Evolutionary conservation across 1,139 yeast genomes (phyloP).

Genomic region (Taphrina betulina): DNA sequence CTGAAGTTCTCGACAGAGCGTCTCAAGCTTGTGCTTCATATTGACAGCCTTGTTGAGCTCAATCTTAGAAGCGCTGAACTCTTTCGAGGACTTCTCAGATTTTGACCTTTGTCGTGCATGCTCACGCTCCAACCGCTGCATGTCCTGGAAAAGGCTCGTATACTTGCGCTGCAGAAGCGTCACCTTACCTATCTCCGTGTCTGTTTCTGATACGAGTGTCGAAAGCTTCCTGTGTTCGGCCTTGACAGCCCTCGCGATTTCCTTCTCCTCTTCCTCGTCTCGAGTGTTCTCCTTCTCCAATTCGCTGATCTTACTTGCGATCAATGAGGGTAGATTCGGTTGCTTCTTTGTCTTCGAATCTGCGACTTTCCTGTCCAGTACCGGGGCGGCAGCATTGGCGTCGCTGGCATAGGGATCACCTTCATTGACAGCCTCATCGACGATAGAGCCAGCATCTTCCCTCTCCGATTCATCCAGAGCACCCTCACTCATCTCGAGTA

Average conservation of each 20-base stretch:
- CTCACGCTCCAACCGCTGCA: conserved; percentile 38
- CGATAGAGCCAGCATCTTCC: neutral
- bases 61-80: conserved; percentile 34
- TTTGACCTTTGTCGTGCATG: conserved; percentile 35
- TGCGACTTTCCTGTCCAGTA: no score
- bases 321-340: conserved; percentile 30
- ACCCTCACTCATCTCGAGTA: conserved; percentile 7
- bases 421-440: conserved; percentile 3
- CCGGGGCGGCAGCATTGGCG: no score
- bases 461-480: conserved; percentile 5
- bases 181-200: conserved; percentile 39
- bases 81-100: conserved; percentile 35
- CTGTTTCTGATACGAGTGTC: conserved; percentile 33
- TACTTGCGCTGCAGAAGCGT: conserved; percentile 37
- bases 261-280: conserved; percentile 30
- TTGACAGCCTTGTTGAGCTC: conserved; percentile 32
- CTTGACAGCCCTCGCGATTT: conserved; percentile 32
- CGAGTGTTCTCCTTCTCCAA: conserved; percentile 29
- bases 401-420: neutral
- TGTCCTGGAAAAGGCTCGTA: conserved; percentile 37
- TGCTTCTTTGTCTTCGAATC: neutral
- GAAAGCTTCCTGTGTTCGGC: conserved; percentile 35
- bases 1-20: conserved; percentile 37
- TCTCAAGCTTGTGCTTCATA: conserved; percentile 36
- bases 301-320: conserved; percentile 32